phyloP scores from a whole-genome alignment of 2,329 filamentous ascomycete genomes.

The Talaromyces marneffei region DNA sequence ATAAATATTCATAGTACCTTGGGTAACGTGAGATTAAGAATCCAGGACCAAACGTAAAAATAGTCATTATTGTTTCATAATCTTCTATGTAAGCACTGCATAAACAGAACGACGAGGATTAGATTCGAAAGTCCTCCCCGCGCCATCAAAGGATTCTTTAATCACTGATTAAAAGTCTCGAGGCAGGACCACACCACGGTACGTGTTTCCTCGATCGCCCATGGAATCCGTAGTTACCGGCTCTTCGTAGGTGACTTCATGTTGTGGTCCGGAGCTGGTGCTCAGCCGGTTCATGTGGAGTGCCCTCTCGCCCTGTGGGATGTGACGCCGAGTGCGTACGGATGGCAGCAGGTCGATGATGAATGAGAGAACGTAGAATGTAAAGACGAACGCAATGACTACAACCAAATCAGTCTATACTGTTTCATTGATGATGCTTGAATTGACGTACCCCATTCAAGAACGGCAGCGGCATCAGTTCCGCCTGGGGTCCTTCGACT shows the following conservation, averaged over 20 bases:
- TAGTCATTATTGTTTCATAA: too few relatives aligned
- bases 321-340: constrained; percentile 49
- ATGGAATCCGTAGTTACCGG: constrained; percentile 35
- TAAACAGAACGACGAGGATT: too few relatives aligned
- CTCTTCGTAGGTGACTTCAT: constrained; percentile 28
- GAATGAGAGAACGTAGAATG: constrained; percentile 82
- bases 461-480: constrained; percentile 61
- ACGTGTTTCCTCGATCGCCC: constrained; percentile 26
- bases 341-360: constrained; percentile 81
- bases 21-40: too few relatives aligned
- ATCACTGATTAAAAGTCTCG: neutral
- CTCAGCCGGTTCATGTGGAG: constrained; percentile 21
- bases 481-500: constrained; percentile 38
- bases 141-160: neutral
- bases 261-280: constrained; percentile 10
- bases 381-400: constrained; percentile 74
- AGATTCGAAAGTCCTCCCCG: neutral
- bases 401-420: neutral
- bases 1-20: too few relatives aligned
- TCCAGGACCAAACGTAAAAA: too few relatives aligned
- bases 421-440: too few relatives aligned
- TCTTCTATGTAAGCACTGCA: too few relatives aligned
- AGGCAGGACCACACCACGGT: constrained; percentile 14
- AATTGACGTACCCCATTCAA: constrained; percentile 59
- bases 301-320: constrained; percentile 35